Evolutionary conservation across 139 green algal genomes (phyloP).

Genomic region (Gonium pectorale): DNA sequence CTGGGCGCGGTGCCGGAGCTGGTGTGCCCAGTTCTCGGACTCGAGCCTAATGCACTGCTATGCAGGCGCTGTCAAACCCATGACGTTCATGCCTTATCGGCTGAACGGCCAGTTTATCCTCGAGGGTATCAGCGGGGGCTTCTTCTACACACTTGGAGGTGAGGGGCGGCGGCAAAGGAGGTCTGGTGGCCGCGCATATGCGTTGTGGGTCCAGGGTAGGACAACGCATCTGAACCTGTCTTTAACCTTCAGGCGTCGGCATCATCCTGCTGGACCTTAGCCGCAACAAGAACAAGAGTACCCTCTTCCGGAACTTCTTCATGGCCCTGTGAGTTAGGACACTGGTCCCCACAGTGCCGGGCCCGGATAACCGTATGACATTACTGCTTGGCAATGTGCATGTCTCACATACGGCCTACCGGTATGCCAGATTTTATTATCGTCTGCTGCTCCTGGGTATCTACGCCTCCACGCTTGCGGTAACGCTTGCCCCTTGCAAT

Average conservation of each 20-base stretch:
- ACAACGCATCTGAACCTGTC: neutral
- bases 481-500: neutral
- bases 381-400: too few species aligned
- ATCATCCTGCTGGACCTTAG: conserved; percentile 45
- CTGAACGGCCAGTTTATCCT: conserved; percentile 81
- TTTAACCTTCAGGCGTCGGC: conserved; percentile 20
- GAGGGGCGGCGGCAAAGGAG: neutral
- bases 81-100: conserved; percentile 71
- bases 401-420: too few species aligned
- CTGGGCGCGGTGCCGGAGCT: neutral
- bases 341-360: too few species aligned
- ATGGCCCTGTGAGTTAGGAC: conserved; percentile 18
- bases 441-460: too few species aligned
- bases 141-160: conserved; percentile 78
- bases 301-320: conserved; percentile 41
- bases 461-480: too few species aligned
- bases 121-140: conserved; percentile 70
- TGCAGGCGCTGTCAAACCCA: conserved; percentile 57
- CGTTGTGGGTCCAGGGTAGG: neutral
- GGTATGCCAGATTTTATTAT: too few species aligned
- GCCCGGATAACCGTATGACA: neutral
- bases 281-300: conserved; percentile 41
- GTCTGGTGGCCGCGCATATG: neutral
- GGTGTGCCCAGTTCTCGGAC: too few species aligned
- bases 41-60: too few species aligned